These are phyloP conservation scores for Argentina anserina DNA, from an alignment of 306 rosid species.

Conservation along the genomic window DNA sequence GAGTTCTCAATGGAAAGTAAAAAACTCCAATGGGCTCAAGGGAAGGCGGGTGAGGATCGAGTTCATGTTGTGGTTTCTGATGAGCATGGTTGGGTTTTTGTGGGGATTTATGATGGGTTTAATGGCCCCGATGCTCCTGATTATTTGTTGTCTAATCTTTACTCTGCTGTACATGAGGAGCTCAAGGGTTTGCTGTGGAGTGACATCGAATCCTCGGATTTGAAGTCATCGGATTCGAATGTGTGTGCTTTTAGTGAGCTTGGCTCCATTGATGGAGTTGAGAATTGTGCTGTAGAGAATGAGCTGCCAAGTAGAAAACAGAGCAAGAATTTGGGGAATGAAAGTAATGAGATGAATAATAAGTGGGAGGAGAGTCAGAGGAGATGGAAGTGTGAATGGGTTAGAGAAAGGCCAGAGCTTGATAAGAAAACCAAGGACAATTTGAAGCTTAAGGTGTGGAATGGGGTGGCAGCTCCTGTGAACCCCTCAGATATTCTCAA, in stretches of 20 bases:
- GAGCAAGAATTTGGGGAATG: neutral
- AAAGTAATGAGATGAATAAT: constrained; percentile 3
- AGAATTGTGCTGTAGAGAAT: neutral
- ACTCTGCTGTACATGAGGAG: constrained; percentile 45
- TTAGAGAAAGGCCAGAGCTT: constrained; percentile 30
- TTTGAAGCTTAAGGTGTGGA: neutral
- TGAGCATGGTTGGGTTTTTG: constrained; percentile 73
- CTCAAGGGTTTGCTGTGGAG: constrained; percentile 48
- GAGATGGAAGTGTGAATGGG: constrained; percentile 40
- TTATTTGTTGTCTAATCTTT: constrained; percentile 59
- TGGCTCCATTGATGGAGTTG: constrained; percentile 9
- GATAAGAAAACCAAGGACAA: constrained; percentile 14
- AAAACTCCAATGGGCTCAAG: constrained; percentile 81
- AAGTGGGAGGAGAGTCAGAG: constrained; percentile 17
- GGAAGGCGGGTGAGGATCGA: constrained; percentile 84
- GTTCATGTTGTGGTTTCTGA: constrained; percentile 76
- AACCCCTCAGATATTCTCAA: constrained; percentile 44
- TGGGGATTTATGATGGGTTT: constrained; percentile 88
- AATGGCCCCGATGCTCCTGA: constrained; percentile 95
- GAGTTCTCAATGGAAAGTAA: constrained; percentile 29
- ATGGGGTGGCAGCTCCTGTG: constrained; percentile 17
- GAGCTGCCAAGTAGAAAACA: constrained; percentile 10
- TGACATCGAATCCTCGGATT: neutral
- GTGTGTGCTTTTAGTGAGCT: neutral
- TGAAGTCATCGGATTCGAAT: constrained; percentile 17